phyloP scores from a whole-genome alignment of 2,329 filamentous ascomycete genomes.

The Camptophora hylomeconis region DNA sequence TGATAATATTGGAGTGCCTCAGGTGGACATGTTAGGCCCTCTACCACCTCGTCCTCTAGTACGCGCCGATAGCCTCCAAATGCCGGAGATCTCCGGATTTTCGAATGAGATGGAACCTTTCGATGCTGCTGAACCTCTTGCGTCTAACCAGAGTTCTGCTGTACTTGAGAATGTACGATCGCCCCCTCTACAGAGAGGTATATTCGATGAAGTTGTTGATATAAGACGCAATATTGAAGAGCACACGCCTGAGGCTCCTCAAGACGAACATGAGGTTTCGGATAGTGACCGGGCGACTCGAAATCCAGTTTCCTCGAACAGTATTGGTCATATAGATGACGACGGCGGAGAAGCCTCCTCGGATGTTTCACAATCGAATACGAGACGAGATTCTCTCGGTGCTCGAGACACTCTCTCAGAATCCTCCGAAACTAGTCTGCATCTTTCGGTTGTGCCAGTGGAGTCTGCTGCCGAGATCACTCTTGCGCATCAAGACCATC shows the following conservation, averaged over 20 bases:
- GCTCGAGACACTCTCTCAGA: conserved; percentile 1
- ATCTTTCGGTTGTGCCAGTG: too few relatives aligned
- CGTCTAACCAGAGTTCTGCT: too few relatives aligned
- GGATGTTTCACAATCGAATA: neutral
- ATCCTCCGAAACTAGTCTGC: too few relatives aligned
- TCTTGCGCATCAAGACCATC: neutral
- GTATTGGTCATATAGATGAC: too few relatives aligned
- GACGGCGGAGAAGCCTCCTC: neutral
- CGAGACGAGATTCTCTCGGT: neutral
- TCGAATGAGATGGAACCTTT: too few relatives aligned
- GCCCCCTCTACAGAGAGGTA: conserved; percentile 4
- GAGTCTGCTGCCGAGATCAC: conserved; percentile 1
- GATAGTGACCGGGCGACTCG: too few relatives aligned
- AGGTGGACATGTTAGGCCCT: conserved; percentile 3
- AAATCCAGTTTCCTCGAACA: neutral
- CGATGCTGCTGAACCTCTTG: too few relatives aligned
- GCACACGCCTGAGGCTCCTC: neutral
- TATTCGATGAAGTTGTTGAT: conserved; percentile 4
- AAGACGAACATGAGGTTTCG: too few relatives aligned
- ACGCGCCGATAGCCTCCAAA: conserved; percentile 10
- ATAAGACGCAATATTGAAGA: conserved; percentile 4
- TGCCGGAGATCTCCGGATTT: too few relatives aligned
- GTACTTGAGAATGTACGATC: conserved; percentile 3
- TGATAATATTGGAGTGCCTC: conserved; percentile 22
- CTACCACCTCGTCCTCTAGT: conserved; percentile 6